A percentile compares a stretch with the other conserved stretches of the same genome.
Conservation (phyloP, 371 early-diverging fungal genomes). For the Mucor lusitanicus region DNA sequence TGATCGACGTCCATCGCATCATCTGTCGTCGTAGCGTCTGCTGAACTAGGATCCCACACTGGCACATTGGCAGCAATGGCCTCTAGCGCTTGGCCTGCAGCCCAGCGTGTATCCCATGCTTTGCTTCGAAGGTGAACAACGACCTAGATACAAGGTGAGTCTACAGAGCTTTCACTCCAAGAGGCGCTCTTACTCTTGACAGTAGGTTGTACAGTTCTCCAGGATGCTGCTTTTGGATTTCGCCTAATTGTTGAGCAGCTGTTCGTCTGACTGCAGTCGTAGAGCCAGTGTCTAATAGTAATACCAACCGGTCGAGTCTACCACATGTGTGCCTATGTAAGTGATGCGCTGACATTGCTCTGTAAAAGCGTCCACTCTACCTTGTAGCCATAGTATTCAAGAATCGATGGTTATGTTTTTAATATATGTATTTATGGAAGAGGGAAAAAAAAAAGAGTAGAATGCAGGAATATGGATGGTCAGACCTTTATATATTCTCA, state of each 20-base stretch:
- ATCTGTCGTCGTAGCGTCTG: conserved; percentile 6
- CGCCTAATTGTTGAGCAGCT: conserved; percentile 94
- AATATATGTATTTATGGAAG: background rate
- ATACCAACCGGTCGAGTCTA: conserved; percentile 92
- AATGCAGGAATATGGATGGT: conserved; percentile 2
- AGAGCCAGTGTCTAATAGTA: conserved; percentile 91
- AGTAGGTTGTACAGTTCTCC: conserved; percentile 88
- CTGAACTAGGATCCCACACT: conserved; percentile 70
- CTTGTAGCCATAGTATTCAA: conserved; percentile 2
- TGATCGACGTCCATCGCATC: conserved; percentile 15
- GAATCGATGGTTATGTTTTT: background rate
- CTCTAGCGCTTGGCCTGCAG: conserved; percentile 90
- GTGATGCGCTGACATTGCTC: too few relatives aligned
- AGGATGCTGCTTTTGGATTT: conserved; percentile 93
- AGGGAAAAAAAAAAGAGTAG: background rate
- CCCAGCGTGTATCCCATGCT: conserved; percentile 96
- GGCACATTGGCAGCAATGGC: conserved; percentile 89
- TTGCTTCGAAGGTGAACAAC: conserved; percentile 84
- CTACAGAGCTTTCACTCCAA: too few relatives aligned
- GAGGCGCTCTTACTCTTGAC: conserved; percentile 62
- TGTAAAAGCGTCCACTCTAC: background rate
- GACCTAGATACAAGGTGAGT: conserved; percentile 51
- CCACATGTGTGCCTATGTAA: too few relatives aligned
- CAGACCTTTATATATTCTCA: background rate
- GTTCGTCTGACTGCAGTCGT: conserved; percentile 85